Evolutionary conservation across 2,329 filamentous ascomycete genomes (phyloP).

Genomic region (Colletotrichum limetticola): DNA sequence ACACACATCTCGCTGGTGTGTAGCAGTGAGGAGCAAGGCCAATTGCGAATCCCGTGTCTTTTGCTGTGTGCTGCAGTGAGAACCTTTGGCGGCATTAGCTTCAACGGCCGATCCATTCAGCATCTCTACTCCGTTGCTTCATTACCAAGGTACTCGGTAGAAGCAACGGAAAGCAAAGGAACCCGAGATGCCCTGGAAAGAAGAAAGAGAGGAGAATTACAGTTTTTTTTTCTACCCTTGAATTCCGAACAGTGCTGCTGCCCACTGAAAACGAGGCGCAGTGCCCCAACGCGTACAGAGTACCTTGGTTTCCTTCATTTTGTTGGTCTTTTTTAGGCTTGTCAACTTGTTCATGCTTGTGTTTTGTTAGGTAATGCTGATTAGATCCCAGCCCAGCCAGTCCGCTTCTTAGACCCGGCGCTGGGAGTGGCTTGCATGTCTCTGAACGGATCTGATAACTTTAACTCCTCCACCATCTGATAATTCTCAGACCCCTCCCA

Average conservation of each 20-base stretch:
- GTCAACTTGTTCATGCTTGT: background rate
- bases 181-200: background rate
- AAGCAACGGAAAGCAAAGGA: slow-evolving; percentile 3
- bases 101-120: slow-evolving; percentile 10
- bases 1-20: background rate
- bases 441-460: slow-evolving; percentile 37
- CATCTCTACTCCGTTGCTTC: background rate
- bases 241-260: background rate
- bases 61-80: background rate
- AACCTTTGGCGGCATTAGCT: slow-evolving; percentile 6
- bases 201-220: background rate
- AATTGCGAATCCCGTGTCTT: background rate
- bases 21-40: slow-evolving; percentile 8
- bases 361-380: slow-evolving; percentile 16
- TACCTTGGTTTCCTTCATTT: background rate
- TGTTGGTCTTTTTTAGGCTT: background rate
- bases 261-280: slow-evolving; percentile 25
- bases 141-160: background rate
- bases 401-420: slow-evolving; percentile 8
- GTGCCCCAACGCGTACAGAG: background rate
- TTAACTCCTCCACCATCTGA: slow-evolving; percentile 37
- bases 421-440: slow-evolving; percentile 28
- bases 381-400: slow-evolving; percentile 2
- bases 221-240: background rate
- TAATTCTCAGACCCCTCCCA: slow-evolving; percentile 15